Conservation (phyloP, 352 stramenopile species). For the Phytopythium mirpurense region DNA sequence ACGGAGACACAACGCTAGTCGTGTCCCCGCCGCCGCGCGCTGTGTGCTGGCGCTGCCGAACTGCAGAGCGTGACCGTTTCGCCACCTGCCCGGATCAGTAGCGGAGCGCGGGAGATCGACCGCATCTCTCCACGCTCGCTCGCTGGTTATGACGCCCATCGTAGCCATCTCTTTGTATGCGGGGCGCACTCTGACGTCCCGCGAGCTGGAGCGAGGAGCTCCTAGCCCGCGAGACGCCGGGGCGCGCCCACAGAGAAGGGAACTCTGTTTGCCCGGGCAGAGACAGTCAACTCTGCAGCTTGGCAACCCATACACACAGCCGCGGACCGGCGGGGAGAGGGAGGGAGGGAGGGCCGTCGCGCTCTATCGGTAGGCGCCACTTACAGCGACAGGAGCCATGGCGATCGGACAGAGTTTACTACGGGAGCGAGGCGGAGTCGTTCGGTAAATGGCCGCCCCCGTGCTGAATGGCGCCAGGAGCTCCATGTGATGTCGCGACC, state of each 20-base stretch:
- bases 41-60: not conserved
- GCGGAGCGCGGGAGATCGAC: no score
- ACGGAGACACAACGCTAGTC: no score
- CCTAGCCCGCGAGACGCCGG: not conserved
- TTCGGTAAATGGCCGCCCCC: conserved; percentile 43
- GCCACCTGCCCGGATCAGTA: not conserved
- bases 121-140: not conserved
- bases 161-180: conserved; percentile 25
- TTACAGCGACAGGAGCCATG: conserved; percentile 55
- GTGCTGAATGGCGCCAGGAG: no score
- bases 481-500: no score
- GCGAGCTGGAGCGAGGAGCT: not conserved
- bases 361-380: conserved; percentile 10
- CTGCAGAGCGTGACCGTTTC: no score
- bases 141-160: not conserved
- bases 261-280: conserved; percentile 88
- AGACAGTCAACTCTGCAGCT: conserved; percentile 84
- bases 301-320: conserved; percentile 62
- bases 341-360: not conserved
- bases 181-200: conserved; percentile 19
- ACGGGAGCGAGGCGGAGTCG: conserved; percentile 21
- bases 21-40: conserved; percentile 1
- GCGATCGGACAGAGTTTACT: conserved; percentile 17
- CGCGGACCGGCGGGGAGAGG: conserved; percentile 2
- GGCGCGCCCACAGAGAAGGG: conserved; percentile 77